Conservation (phyloP, 2,329 filamentous ascomycete genomes). For the Eurotiales sp. region DNA sequence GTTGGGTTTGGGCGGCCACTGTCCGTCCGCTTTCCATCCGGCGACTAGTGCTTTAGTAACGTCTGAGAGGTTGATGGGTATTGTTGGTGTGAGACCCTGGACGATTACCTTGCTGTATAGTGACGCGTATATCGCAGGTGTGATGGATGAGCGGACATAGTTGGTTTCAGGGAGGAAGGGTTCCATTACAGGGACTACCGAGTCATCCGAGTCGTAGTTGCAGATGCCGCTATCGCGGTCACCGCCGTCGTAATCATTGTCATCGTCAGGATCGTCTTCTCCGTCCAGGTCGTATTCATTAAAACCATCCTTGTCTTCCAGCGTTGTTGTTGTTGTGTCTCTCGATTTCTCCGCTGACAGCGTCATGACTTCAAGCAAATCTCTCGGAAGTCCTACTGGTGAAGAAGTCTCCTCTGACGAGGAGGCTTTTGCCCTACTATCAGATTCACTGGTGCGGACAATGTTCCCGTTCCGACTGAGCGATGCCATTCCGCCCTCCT, state of each 20-base stretch:
- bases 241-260: slow-evolving; percentile 13
- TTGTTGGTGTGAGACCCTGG: slow-evolving; percentile 73
- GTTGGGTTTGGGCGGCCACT: slow-evolving; percentile 74
- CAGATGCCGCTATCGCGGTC: slow-evolving; percentile 27
- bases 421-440: neutral
- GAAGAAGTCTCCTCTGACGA: neutral
- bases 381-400: neutral
- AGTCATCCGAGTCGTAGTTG: slow-evolving; percentile 44
- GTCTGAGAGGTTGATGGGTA: slow-evolving; percentile 82
- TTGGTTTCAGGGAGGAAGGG: slow-evolving; percentile 71
- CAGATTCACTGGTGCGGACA: neutral
- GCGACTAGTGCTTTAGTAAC: slow-evolving; percentile 76
- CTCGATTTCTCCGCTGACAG: slow-evolving; percentile 1
- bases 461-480: neutral
- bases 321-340: slow-evolving; percentile 4
- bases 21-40: slow-evolving; percentile 89
- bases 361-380: slow-evolving; percentile 6
- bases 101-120: slow-evolving; percentile 89
- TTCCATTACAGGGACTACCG: slow-evolving; percentile 68
- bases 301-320: neutral
- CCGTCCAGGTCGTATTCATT: neutral
- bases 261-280: slow-evolving; percentile 1
- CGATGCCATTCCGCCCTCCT: neutral
- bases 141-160: slow-evolving; percentile 73
- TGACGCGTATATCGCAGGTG: slow-evolving; percentile 67